Base-by-base conservation (phyloP, 2,329 filamentous ascomycete genomes). In the Proliferodiscus dingleyae region DNA sequence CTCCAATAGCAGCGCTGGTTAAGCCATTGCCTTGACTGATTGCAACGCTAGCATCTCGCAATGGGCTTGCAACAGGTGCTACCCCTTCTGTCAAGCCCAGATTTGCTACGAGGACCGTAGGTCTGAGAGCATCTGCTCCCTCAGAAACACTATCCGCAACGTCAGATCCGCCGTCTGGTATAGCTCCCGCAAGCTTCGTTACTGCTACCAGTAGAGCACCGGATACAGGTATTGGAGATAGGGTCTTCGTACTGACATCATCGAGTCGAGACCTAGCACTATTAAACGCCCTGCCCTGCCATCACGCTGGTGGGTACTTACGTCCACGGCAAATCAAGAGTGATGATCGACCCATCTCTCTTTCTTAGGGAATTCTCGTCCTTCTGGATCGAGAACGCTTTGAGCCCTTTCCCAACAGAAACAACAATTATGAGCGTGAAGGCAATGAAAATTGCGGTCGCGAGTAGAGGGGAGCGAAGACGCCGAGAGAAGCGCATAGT, bases 321-420 rank as follows among this genome's bases (percentile, higher is more conserved):
- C 50, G 46, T 47, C 47, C 46, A 55, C 23, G 52, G 54, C 45
- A 55, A 37, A 11, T 36, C 37, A 18, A 55, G 47, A 11, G 44
- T 49, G 19, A 50, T 37, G n/a, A 41, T 52, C 3, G 45, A 40
- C 1, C 49, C 50, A 40, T 52, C 46, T 37, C 48, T 46, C 19
- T 39, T 55, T 3, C 9, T 29, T 2, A 54, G 19, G 7, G 41
- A 34, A 22, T 41, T 34, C 4, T 15, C 46, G 41, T 54, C 49
- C 30, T 33, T 41, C 16, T 36, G 23, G 4, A 33, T 34, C 5
- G 37, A 28, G 39, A 56, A 43, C 5, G 47, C 9, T 45, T 55
- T 58, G 28, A 58, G 54, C 3, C 47, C 50, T 34, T 58, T 53
- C n/a, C 56, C 55, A 29, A 60, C 39, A 2, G 51, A 55, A 32